Evolutionary conservation across 148 eudicot species (phyloP).

Genomic region (Linanthus parryae): DNA sequence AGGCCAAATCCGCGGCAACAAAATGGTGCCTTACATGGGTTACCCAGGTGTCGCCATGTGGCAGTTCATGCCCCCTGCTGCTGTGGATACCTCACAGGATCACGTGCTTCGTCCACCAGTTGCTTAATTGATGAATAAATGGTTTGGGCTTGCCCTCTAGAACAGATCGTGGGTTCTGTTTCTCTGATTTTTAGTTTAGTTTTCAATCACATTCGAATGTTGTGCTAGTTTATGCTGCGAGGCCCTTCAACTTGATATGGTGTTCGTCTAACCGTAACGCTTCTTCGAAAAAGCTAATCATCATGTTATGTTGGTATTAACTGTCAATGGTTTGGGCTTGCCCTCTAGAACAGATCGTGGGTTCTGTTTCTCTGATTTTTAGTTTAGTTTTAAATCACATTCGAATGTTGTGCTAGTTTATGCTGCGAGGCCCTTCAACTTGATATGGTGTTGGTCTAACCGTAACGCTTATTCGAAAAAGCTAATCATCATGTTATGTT

Average conservation of each 20-base stretch:
- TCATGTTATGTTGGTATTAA: too few species aligned
- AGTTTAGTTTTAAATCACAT: not conserved
- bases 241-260: slow-evolving; percentile 2
- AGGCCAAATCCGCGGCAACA: slow-evolving; percentile 43
- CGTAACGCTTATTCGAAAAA: too few species aligned
- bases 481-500: too few species aligned
- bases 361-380: not conserved
- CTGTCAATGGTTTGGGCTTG: not conserved
- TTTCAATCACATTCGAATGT: not conserved
- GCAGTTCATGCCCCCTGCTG: slow-evolving; percentile 80
- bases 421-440: slow-evolving; percentile 2
- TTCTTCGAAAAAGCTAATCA: too few species aligned
- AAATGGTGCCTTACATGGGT: slow-evolving; percentile 51
- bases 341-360: not conserved
- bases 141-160: not conserved
- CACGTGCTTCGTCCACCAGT: slow-evolving; percentile 68
- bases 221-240: slow-evolving; percentile 4
- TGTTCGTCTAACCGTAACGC: too few species aligned
- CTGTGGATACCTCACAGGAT: slow-evolving; percentile 71
- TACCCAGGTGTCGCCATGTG: slow-evolving; percentile 79
- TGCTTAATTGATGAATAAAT: slow-evolving; percentile 32
- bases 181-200: not conserved
- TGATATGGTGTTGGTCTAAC: slow-evolving; percentile 6
- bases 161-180: not conserved
- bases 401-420: not conserved